These are phyloP conservation scores for Buddleja alternifolia DNA, from an alignment of 257 asterid species.

Conservation along the genomic window DNA sequence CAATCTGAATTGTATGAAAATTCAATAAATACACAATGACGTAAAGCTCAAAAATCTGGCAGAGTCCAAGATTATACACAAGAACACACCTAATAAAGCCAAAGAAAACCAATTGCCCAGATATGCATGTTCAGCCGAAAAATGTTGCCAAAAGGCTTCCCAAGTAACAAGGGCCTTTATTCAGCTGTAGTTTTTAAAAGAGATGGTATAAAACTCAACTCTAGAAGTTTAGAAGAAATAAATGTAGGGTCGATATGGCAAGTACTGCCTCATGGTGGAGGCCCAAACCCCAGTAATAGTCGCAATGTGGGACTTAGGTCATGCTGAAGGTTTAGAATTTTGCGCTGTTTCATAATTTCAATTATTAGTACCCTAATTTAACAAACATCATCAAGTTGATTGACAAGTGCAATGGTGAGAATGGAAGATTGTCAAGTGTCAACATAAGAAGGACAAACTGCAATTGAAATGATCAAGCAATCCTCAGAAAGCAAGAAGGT, in stretches of 20 bases:
- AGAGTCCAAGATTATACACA: too few relatives aligned
- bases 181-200: not conserved
- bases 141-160: not conserved
- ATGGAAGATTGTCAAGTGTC: not conserved
- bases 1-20: not conserved
- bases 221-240: not conserved
- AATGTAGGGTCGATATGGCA: too few relatives aligned
- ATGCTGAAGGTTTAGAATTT: not conserved
- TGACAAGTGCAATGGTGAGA: not conserved
- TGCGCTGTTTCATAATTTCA: not conserved
- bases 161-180: not conserved
- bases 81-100: too few relatives aligned
- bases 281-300: not conserved
- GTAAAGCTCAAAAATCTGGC: too few relatives aligned
- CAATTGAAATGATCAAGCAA: constrained; percentile 4
- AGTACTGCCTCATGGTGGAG: not conserved
- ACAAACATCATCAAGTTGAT: not conserved
- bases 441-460: not conserved
- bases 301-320: not conserved
- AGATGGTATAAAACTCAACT: not conserved
- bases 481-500: constrained; percentile 18
- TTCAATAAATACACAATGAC: too few relatives aligned
- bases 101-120: too few relatives aligned
- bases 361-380: constrained; percentile 9
- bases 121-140: too few relatives aligned